phyloP scores from a whole-genome alignment of 345 rosid species.

The Euphorbia tirucalli region DNA sequence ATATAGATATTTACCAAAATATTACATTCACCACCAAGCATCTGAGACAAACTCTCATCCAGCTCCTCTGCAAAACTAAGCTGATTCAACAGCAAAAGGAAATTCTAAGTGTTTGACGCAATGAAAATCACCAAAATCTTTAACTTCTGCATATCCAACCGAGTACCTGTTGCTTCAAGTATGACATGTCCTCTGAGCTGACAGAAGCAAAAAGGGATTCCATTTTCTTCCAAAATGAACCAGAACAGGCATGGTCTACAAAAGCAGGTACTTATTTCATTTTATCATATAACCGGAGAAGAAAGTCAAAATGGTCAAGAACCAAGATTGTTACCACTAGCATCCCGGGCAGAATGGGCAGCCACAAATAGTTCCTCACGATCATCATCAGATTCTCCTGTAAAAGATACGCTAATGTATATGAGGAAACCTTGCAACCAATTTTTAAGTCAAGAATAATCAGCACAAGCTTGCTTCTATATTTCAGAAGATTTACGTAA shows the following conservation, averaged over 20 bases:
- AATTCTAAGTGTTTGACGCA: constrained; percentile 14
- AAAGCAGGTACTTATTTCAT: constrained; percentile 22
- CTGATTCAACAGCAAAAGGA: constrained; percentile 42
- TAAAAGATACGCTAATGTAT: constrained; percentile 19
- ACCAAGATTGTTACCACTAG: constrained; percentile 50
- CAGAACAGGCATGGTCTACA: constrained; percentile 67
- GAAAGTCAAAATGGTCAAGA: constrained; percentile 6
- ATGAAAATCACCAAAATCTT: constrained; percentile 9
- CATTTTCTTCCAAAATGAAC: constrained; percentile 89
- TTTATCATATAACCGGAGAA: not conserved
- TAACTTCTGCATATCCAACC: constrained; percentile 14
- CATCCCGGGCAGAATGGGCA: constrained; percentile 73
- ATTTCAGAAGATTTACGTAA: not conserved
- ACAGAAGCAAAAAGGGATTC: constrained; percentile 62
- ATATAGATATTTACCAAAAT: constrained; percentile 44
- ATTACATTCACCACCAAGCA: constrained; percentile 44
- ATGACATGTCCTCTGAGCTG: constrained; percentile 58
- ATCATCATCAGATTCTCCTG: constrained; percentile 90
- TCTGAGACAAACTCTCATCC: constrained; percentile 58
- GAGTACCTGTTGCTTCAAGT: constrained; percentile 77
- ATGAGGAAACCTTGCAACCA: constrained; percentile 10
- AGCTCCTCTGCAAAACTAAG: constrained; percentile 67
- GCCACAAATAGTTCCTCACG: constrained; percentile 79
- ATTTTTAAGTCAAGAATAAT: no score
- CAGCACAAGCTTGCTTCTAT: not conserved